Evolutionary conservation across 768 basidiomycete genomes (phyloP).

Genomic region (Psilocybe sp.): DNA sequence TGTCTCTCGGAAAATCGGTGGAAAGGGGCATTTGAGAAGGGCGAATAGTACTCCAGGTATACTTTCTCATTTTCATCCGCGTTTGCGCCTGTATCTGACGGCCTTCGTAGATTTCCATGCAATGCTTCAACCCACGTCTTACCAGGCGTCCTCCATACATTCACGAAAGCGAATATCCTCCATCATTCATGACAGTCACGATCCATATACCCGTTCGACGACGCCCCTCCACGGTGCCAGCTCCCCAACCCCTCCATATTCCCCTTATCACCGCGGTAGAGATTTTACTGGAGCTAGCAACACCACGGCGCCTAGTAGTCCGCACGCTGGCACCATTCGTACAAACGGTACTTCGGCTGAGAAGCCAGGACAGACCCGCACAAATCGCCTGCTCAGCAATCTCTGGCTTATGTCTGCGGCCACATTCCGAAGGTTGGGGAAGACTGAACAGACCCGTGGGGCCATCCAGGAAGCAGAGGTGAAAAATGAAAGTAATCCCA

Average conservation of each 20-base stretch:
- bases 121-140: constrained; percentile 52
- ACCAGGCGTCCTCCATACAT: constrained; percentile 84
- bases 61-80: constrained; percentile 11
- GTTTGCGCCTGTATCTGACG: background rate
- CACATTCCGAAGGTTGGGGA: constrained; percentile 86
- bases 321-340: constrained; percentile 27
- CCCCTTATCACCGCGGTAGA: background rate
- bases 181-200: constrained; percentile 31
- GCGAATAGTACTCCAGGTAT: constrained; percentile 69
- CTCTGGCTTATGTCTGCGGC: constrained; percentile 95
- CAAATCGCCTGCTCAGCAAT: constrained; percentile 65
- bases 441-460: constrained; percentile 85
- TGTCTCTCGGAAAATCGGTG: constrained; percentile 74
- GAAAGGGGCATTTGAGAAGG: constrained; percentile 54
- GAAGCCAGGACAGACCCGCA: constrained; percentile 45
- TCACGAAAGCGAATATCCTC: constrained; percentile 64
- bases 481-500: constrained; percentile 79
- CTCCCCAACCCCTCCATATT: background rate
- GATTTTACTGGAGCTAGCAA: too few species aligned
- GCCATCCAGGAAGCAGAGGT: constrained; percentile 96
- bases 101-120: constrained; percentile 60
- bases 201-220: constrained; percentile 1
- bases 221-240: constrained; percentile 4
- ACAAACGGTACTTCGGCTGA: constrained; percentile 29
- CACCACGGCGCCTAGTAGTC: background rate